phyloP scores from a whole-genome alignment of 805 yeast species.

The Myxozyma geophila region DNA sequence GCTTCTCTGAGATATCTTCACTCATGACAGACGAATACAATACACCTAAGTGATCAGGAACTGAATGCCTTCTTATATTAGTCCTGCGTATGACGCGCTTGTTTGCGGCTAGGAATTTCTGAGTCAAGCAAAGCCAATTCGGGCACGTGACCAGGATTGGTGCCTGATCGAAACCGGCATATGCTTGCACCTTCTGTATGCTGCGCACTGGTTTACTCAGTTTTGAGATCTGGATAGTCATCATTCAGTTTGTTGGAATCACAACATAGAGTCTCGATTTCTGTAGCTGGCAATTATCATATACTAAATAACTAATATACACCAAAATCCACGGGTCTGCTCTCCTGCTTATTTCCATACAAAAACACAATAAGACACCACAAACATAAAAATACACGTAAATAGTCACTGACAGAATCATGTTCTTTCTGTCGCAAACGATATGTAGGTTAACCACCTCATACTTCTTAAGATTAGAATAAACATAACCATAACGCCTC shows the following conservation, averaged over 20 bases:
- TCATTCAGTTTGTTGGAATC: no score
- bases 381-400: slow-evolving; percentile 4
- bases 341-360: neutral
- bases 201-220: no score
- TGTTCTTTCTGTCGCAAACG: no score
- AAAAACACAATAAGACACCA: neutral
- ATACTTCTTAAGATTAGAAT: no score
- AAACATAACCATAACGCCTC: no score
- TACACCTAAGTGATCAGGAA: neutral
- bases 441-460: no score
- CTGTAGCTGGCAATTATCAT: neutral
- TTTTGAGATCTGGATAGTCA: no score
- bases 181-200: no score
- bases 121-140: no score
- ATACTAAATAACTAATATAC: slow-evolving; percentile 7
- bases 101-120: no score
- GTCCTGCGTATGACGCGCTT: no score
- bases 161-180: neutral
- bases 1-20: slow-evolving; percentile 13
- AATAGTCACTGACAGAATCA: neutral
- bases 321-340: slow-evolving; percentile 7
- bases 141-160: neutral
- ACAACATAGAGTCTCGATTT: neutral
- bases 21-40: neutral
- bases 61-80: no score